A percentile compares a stretch with the other conserved stretches of the same genome.
Conservation (phyloP, 768 basidiomycete species). For the Russula olivacea region DNA sequence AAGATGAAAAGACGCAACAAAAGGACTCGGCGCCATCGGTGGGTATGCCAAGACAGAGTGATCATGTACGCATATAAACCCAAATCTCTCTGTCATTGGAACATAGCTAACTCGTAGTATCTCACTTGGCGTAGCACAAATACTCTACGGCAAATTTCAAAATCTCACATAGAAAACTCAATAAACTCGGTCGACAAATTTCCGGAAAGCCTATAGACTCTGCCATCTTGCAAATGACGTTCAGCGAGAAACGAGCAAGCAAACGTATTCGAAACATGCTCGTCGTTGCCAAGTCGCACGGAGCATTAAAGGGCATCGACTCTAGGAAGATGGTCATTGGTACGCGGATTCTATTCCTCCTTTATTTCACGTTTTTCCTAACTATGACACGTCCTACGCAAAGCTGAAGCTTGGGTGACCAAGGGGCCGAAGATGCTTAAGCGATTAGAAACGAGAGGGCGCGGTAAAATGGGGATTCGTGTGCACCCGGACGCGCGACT, state of each 20-base stretch:
- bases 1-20: constrained; percentile 2
- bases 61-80: constrained; percentile 14
- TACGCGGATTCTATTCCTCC: constrained; percentile 38
- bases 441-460: constrained; percentile 75
- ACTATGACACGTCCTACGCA: not conserved
- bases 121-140: constrained; percentile 59
- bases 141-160: constrained; percentile 91
- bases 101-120: not conserved
- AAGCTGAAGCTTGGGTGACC: constrained; percentile 92
- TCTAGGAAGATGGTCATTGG: constrained; percentile 72
- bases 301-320: constrained; percentile 67
- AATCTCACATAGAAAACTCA: constrained; percentile 89
- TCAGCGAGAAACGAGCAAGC: constrained; percentile 88
- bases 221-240: constrained; percentile 95
- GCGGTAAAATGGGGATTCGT: constrained; percentile 74
- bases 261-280: constrained; percentile 85
- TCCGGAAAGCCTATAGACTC: constrained; percentile 88
- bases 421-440: constrained; percentile 65
- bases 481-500: constrained; percentile 70
- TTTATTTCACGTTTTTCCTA: not conserved
- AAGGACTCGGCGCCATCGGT: constrained; percentile 1
- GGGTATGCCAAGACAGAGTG: constrained; percentile 11
- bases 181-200: constrained; percentile 81
- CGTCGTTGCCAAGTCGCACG: constrained; percentile 80
- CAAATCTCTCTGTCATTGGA: not conserved